Conservation (phyloP, 2,329 filamentous ascomycete genomes). For the Septoria linicola region DNA sequence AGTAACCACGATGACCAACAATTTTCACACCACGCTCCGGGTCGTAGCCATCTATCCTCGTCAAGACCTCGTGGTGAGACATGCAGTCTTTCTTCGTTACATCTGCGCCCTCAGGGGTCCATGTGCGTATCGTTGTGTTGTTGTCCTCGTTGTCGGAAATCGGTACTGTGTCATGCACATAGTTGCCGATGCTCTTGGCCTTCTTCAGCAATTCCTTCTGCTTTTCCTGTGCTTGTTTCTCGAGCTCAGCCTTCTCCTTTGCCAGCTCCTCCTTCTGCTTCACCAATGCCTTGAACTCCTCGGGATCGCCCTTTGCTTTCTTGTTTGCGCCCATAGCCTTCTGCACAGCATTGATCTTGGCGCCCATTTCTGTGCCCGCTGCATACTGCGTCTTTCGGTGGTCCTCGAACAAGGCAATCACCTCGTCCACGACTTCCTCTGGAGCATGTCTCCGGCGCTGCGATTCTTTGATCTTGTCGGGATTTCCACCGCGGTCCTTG, state of each 20-base stretch:
- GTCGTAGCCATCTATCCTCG: constrained; percentile 85
- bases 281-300: constrained; percentile 74
- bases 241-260: constrained; percentile 76
- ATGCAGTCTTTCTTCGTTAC: constrained; percentile 75
- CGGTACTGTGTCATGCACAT: constrained; percentile 85
- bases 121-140: constrained; percentile 73
- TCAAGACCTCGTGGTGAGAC: constrained; percentile 92
- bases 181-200: constrained; percentile 81
- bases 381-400: constrained; percentile 62
- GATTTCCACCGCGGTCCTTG: constrained; percentile 83
- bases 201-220: constrained; percentile 71
- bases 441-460: constrained; percentile 79
- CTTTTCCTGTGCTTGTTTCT: constrained; percentile 73
- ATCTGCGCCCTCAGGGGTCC: constrained; percentile 72
- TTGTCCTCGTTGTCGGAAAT: constrained; percentile 80
- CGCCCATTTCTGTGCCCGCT: constrained; percentile 73
- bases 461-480: constrained; percentile 86
- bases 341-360: constrained; percentile 82
- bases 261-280: constrained; percentile 74
- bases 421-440: constrained; percentile 83
- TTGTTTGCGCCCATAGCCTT: constrained; percentile 91
- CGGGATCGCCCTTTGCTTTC: constrained; percentile 89
- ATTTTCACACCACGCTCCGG: constrained; percentile 90
- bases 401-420: constrained; percentile 83
- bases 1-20: constrained; percentile 92